Evolutionary conservation across 495 filamentous ascomycete species (phyloP).

Genomic region (Thermochaetoides thermophila): DNA sequence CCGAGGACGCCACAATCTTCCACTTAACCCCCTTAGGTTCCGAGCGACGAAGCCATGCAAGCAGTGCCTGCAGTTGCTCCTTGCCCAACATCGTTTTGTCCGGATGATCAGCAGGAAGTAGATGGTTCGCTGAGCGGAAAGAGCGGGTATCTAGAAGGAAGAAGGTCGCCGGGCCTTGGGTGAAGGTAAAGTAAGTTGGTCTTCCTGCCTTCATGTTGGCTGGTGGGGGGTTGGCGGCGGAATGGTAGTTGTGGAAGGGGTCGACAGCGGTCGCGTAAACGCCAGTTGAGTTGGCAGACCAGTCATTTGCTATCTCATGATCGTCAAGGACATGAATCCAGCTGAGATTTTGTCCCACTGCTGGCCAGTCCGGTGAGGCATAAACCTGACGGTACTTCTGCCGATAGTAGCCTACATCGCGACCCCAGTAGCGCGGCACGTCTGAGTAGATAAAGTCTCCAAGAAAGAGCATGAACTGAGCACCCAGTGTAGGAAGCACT

Average conservation of each 20-base stretch:
- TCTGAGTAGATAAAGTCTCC: slow-evolving; percentile 99
- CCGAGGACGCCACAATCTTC: slow-evolving; percentile 79
- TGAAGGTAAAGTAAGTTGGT: slow-evolving; percentile 69
- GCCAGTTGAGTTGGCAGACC: slow-evolving; percentile 58
- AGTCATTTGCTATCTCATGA: slow-evolving; percentile 91
- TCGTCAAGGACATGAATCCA: slow-evolving; percentile 97
- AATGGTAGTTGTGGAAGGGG: slow-evolving; percentile 77
- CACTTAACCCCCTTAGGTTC: slow-evolving; percentile 67
- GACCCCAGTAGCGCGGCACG: slow-evolving; percentile 66
- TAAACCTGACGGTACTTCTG: slow-evolving; percentile 89
- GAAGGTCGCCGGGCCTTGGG: slow-evolving; percentile 78
- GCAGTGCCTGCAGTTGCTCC: slow-evolving; percentile 62
- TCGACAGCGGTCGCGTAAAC: slow-evolving; percentile 66
- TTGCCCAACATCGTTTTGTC: slow-evolving; percentile 77
- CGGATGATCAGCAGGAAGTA: slow-evolving; percentile 30
- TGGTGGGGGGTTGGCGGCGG: slow-evolving; percentile 63
- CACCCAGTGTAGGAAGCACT: slow-evolving; percentile 44
- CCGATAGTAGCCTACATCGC: slow-evolving; percentile 58
- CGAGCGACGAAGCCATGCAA: slow-evolving; percentile 55
- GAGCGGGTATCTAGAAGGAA: slow-evolving; percentile 88
- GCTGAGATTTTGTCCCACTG: slow-evolving; percentile 53
- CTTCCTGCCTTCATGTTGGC: slow-evolving; percentile 25
- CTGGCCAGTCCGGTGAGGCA: slow-evolving; percentile 75
- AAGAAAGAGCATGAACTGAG: slow-evolving; percentile 92
- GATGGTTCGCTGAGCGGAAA: slow-evolving; percentile 50